Conservation (phyloP, 495 filamentous ascomycete genomes). For the Penicillium goetzii region DNA sequence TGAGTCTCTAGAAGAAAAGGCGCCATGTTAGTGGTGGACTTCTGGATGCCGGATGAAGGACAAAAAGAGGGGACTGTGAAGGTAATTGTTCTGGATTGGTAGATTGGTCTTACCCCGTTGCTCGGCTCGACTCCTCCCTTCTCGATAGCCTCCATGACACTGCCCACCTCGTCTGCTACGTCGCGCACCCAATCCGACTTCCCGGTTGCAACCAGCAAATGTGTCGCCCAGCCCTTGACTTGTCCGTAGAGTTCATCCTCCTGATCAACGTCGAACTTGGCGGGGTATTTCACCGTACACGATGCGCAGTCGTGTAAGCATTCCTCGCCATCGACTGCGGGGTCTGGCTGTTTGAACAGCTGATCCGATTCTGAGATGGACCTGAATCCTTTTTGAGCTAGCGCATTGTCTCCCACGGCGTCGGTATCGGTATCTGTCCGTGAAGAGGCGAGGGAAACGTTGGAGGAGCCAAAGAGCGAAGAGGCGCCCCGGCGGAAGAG, state of each 20-base stretch:
- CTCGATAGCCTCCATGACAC: conserved; percentile 91
- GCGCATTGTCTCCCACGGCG: conserved; percentile 28
- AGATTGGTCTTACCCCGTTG: conserved; percentile 68
- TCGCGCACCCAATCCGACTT: conserved; percentile 94
- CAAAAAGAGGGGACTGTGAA: not conserved
- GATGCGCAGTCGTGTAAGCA: conserved; percentile 88
- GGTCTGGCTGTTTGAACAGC: conserved; percentile 58
- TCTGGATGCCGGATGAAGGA: not conserved
- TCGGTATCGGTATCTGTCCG: conserved; percentile 32
- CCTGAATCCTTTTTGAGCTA: conserved; percentile 42
- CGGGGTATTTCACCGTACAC: conserved; percentile 78
- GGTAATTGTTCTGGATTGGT: not conserved
- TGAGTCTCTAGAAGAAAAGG: conserved; percentile 59
- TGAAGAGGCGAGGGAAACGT: conserved; percentile 34
- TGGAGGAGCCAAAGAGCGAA: conserved; percentile 41
- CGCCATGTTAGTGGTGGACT: not conserved
- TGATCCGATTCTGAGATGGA: conserved; percentile 40
- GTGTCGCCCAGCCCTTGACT: conserved; percentile 86
- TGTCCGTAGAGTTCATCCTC: conserved; percentile 81
- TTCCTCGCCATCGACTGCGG: conserved; percentile 81
- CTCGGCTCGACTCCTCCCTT: conserved; percentile 61
- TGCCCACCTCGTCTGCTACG: conserved; percentile 88
- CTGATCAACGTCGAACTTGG: conserved; percentile 74
- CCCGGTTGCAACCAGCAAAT: conserved; percentile 89
- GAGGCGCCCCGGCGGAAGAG: conserved; percentile 42